Evolutionary conservation across 2,329 filamentous ascomycete species (phyloP).

Genomic region (Fusarium chaquense): DNA sequence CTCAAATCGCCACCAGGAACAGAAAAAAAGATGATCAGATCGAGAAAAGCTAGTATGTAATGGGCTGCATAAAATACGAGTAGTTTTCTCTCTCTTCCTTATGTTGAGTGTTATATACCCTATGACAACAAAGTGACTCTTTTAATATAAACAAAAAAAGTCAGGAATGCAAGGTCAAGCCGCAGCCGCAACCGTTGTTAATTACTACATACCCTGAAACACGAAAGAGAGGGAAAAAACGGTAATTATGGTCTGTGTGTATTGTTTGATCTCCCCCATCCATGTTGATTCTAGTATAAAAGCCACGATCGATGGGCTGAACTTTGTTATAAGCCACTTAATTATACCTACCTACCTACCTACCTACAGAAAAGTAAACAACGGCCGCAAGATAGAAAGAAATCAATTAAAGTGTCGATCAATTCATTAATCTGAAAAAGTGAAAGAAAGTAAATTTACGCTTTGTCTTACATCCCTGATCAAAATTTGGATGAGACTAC

Average conservation of each 20-base stretch:
- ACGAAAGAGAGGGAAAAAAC: background rate
- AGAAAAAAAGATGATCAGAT: slow-evolving; percentile 20
- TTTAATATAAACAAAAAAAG: background rate
- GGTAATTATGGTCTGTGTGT: slow-evolving; percentile 24
- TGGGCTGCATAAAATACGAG: background rate
- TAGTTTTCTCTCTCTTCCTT: background rate
- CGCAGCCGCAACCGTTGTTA: slow-evolving; percentile 32
- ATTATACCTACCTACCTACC: background rate
- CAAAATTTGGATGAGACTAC: too few relatives aligned
- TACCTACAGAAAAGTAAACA: background rate
- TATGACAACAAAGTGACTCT: background rate
- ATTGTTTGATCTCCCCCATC: background rate
- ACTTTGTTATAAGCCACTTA: slow-evolving; percentile 22
- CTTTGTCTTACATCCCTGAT: background rate
- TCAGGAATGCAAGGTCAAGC: slow-evolving; percentile 19
- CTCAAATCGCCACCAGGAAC: slow-evolving; percentile 38
- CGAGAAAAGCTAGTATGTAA: background rate
- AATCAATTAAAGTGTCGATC: background rate
- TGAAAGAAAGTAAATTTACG: background rate
- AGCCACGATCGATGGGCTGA: slow-evolving; percentile 27
- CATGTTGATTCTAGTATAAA: slow-evolving; percentile 20
- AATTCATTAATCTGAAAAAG: background rate
- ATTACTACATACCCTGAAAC: slow-evolving; percentile 13
- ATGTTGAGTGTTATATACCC: slow-evolving; percentile 19
- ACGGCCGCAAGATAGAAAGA: background rate